A percentile compares a stretch with the other conserved stretches of the same genome.
phyloP scores from a whole-genome alignment of 2,329 filamentous ascomycete genomes.

The Domatiomyces catenatus region DNA sequence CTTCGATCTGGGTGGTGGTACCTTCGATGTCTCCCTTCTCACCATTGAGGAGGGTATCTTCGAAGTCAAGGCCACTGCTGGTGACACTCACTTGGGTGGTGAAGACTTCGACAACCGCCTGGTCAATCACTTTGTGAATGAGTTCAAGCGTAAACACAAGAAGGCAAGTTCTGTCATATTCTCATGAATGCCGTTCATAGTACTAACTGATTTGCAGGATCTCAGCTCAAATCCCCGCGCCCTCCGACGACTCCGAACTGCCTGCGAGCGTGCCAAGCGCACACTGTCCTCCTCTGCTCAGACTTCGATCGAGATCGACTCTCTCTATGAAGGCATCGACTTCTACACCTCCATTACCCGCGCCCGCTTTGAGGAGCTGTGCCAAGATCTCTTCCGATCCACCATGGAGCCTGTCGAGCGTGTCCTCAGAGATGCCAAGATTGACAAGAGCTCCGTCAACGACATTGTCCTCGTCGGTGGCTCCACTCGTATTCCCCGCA shows the following conservation, averaged over 20 bases:
- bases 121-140: constrained; percentile 91
- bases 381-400: constrained; percentile 84
- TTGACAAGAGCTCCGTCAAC: constrained; percentile 84
- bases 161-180: constrained; percentile 32
- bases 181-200: neutral
- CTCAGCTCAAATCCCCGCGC: constrained; percentile 72
- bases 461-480: constrained; percentile 99
- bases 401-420: constrained; percentile 92
- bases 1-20: constrained; percentile 99
- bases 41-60: constrained; percentile 99
- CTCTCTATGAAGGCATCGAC: constrained; percentile 93
- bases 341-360: constrained; percentile 95
- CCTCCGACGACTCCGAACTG: constrained; percentile 86
- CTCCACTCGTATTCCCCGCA: constrained; percentile 94
- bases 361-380: constrained; percentile 97
- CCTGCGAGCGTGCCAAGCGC: constrained; percentile 99
- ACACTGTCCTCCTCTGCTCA: constrained; percentile 94
- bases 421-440: constrained; percentile 79
- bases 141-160: constrained; percentile 70
- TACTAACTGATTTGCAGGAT: constrained; percentile 31
- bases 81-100: constrained; percentile 92
- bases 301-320: constrained; percentile 97
- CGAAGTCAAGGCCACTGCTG: constrained; percentile 94
- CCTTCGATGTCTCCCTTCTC: constrained; percentile 98
- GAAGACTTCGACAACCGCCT: constrained; percentile 95